Conservation (phyloP, 2,329 filamentous ascomycete genomes). For the Fusarium nanum region DNA sequence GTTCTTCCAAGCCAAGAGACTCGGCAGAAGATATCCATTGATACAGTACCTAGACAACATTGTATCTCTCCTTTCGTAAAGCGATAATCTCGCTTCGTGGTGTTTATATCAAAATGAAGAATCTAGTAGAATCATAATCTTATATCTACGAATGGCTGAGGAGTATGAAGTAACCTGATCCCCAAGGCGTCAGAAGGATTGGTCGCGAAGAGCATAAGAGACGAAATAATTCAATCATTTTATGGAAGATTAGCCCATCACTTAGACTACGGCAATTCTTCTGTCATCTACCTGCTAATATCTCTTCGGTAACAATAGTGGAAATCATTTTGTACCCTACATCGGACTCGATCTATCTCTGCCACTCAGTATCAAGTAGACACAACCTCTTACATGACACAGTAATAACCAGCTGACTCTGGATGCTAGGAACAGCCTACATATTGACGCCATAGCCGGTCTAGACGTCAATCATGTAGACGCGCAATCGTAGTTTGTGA, state of each 20-base stretch:
- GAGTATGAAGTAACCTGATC: not conserved
- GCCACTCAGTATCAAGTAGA: not conserved
- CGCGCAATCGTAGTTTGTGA: slow-evolving; percentile 34
- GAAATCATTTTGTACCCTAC: not conserved
- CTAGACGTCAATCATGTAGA: slow-evolving; percentile 17
- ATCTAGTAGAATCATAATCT: not conserved
- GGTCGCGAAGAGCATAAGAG: too few species aligned
- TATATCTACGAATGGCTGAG: not conserved
- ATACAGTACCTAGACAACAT: not conserved
- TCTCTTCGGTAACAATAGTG: not conserved
- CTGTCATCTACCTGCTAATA: too few species aligned
- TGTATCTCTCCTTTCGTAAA: not conserved
- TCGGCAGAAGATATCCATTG: not conserved
- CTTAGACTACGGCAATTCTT: too few species aligned
- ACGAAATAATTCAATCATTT: too few species aligned
- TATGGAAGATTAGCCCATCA: too few species aligned
- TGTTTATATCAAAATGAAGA: not conserved
- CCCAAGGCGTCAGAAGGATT: too few species aligned
- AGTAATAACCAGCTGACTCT: slow-evolving; percentile 25
- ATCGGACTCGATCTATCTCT: not conserved
- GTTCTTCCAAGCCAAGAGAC: not conserved
- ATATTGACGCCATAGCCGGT: slow-evolving; percentile 7
- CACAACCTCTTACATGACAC: slow-evolving; percentile 15
- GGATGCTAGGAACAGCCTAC: not conserved
- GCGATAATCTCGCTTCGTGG: not conserved